phyloP scores from a whole-genome alignment of 2,329 filamentous ascomycete genomes.

The Exserohilum turcica region DNA sequence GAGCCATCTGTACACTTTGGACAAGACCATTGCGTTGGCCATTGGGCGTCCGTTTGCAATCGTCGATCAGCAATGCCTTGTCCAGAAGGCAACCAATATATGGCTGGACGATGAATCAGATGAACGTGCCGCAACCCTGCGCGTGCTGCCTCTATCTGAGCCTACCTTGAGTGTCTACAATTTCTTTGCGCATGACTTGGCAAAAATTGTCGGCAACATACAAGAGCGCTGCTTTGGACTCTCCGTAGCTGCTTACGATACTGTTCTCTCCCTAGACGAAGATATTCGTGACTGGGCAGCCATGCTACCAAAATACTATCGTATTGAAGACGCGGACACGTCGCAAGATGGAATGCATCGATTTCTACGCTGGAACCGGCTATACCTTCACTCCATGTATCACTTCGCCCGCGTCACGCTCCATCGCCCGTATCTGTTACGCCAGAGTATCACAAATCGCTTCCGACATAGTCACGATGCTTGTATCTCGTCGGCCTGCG shows the following conservation, averaged over 20 bases:
- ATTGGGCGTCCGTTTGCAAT: constrained; percentile 51
- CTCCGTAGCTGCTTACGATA: constrained; percentile 47
- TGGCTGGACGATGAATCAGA: constrained; percentile 47
- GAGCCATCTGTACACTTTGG: constrained; percentile 50
- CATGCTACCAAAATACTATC: constrained; percentile 45
- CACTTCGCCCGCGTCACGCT: constrained; percentile 51
- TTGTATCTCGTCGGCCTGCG: constrained; percentile 51
- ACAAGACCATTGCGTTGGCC: constrained; percentile 50
- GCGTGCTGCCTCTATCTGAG: constrained; percentile 33
- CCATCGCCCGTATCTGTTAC: constrained; percentile 49
- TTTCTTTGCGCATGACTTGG: constrained; percentile 41
- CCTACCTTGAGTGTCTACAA: constrained; percentile 46
- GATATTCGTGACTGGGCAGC: constrained; percentile 44
- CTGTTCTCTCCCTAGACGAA: constrained; percentile 45
- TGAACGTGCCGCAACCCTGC: constrained; percentile 32
- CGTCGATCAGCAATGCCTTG: constrained; percentile 48
- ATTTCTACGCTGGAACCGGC: constrained; percentile 48
- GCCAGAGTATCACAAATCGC: constrained; percentile 49
- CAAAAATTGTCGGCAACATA: constrained; percentile 48
- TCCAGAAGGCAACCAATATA: constrained; percentile 47
- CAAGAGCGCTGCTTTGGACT: constrained; percentile 50
- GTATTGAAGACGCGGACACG: constrained; percentile 40
- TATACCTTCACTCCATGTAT: constrained; percentile 49
- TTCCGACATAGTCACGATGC: constrained; percentile 49
- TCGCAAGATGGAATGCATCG: constrained; percentile 36